Conservation (phyloP, 164 flowering plant genomes). For the Aristolochia californica region DNA sequence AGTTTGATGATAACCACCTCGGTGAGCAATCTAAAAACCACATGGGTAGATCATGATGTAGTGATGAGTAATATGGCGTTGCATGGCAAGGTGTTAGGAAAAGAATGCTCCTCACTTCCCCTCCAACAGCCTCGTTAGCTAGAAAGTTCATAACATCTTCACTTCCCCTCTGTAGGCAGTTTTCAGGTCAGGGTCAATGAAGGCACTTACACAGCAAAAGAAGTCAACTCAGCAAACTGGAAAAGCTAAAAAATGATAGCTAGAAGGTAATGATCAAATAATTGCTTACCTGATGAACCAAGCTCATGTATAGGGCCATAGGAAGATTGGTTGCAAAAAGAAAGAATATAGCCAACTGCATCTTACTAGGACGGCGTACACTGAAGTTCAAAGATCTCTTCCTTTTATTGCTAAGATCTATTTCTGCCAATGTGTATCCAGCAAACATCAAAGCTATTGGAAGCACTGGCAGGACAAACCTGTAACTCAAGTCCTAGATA, state of each 20-base stretch:
- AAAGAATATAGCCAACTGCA: slow-evolving; percentile 34
- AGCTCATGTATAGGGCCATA: slow-evolving; percentile 87
- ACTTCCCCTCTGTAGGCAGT: slow-evolving; percentile 69
- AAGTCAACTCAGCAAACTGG: not conserved
- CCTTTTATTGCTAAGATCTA: slow-evolving; percentile 17
- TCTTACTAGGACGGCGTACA: slow-evolving; percentile 21
- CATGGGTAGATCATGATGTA: slow-evolving; percentile 73
- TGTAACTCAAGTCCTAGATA: slow-evolving; percentile 23
- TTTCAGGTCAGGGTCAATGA: slow-evolving; percentile 12
- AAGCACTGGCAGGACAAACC: slow-evolving; percentile 93
- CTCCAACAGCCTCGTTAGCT: slow-evolving; percentile 44
- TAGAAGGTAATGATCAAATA: not conserved
- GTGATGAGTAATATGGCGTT: slow-evolving; percentile 77
- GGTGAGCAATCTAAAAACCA: slow-evolving; percentile 89
- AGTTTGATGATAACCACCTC: slow-evolving; percentile 31
- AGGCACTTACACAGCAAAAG: not conserved
- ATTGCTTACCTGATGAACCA: slow-evolving; percentile 73
- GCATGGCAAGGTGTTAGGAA: slow-evolving; percentile 92
- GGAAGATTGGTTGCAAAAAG: slow-evolving; percentile 78
- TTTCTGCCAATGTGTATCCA: slow-evolving; percentile 54
- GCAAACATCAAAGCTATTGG: slow-evolving; percentile 82
- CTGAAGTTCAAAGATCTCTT: slow-evolving; percentile 18
- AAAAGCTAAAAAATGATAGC: not conserved
- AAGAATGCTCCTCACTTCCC: slow-evolving; percentile 51
- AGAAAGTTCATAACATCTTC: slow-evolving; percentile 85